Evolutionary conservation across 1,284 basidiomycete genomes (phyloP).

Genomic region (Quambalaria eucalypti): DNA sequence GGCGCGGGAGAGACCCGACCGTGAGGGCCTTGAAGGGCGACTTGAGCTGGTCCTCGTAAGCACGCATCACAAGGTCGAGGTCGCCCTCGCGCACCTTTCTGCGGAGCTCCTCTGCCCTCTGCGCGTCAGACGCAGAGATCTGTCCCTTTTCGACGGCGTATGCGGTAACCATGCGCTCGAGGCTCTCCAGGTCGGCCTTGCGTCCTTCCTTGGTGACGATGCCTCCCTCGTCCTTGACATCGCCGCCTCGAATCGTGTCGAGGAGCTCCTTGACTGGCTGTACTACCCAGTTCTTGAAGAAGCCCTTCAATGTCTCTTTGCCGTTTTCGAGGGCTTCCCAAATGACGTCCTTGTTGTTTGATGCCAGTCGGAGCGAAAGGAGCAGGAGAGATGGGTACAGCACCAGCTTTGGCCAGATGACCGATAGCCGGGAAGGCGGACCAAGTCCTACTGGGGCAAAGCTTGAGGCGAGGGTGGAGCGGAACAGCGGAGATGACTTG

Average conservation of each 20-base stretch:
- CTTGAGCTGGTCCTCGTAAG: conserved; percentile 88
- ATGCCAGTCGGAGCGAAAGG: conserved; percentile 15
- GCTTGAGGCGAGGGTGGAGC: neutral
- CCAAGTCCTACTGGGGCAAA: conserved; percentile 9
- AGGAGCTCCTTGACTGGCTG: conserved; percentile 75
- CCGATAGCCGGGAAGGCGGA: conserved; percentile 20
- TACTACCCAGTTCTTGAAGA: conserved; percentile 75
- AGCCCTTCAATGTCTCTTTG: conserved; percentile 63
- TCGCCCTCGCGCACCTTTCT: conserved; percentile 68
- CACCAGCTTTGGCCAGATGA: conserved; percentile 34
- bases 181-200: conserved; percentile 65
- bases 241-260: conserved; percentile 70
- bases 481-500: neutral
- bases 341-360: conserved; percentile 30
- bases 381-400: conserved; percentile 24
- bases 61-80: conserved; percentile 72
- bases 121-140: conserved; percentile 55
- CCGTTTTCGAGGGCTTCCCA: conserved; percentile 55
- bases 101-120: conserved; percentile 58
- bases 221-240: conserved; percentile 60
- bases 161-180: conserved; percentile 84
- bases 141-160: conserved; percentile 65
- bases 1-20: conserved; percentile 71
- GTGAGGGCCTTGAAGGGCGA: conserved; percentile 72
- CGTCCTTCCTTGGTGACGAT: conserved; percentile 65